Evolutionary conservation across 2,329 filamentous ascomycete genomes (phyloP).

Genomic region (Ceratocystis destructans): DNA sequence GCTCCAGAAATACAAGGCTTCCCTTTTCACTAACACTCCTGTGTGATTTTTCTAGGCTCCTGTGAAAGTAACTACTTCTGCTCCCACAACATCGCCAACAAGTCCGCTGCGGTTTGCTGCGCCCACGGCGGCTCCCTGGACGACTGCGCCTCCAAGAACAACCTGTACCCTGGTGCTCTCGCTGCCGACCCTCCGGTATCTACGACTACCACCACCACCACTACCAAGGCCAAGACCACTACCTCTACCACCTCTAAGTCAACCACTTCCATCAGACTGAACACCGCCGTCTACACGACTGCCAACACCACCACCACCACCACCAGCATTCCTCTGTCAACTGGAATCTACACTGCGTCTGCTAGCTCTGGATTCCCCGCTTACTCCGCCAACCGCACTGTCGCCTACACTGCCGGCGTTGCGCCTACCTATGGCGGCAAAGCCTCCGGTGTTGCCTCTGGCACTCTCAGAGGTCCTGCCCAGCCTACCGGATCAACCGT

Average conservation of each 20-base stretch:
- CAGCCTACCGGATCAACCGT: slow-evolving; percentile 5
- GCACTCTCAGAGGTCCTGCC: slow-evolving; percentile 4
- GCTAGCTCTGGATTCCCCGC: slow-evolving; percentile 7
- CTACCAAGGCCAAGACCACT: slow-evolving; percentile 20
- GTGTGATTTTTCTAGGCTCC: slow-evolving; percentile 32
- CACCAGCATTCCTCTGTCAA: slow-evolving; percentile 7
- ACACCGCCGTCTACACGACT: slow-evolving; percentile 13
- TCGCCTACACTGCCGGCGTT: slow-evolving; percentile 4
- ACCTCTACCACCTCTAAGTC: slow-evolving; percentile 23
- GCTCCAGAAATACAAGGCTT: neutral
- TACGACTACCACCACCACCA: slow-evolving; percentile 25
- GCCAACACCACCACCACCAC: slow-evolving; percentile 16
- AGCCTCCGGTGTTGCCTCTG: neutral
- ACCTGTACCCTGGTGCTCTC: slow-evolving; percentile 35
- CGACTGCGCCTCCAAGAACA: slow-evolving; percentile 41
- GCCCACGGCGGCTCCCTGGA: slow-evolving; percentile 40
- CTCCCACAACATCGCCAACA: slow-evolving; percentile 35
- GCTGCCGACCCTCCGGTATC: slow-evolving; percentile 26
- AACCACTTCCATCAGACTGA: slow-evolving; percentile 11
- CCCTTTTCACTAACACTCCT: slow-evolving; percentile 12
- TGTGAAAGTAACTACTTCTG: slow-evolving; percentile 51
- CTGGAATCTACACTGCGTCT: slow-evolving; percentile 6
- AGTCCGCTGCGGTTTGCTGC: slow-evolving; percentile 38
- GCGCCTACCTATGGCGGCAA: slow-evolving; percentile 1
- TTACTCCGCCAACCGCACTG: slow-evolving; percentile 15